A percentile compares a stretch with the other conserved stretches of the same genome.
These are phyloP conservation scores for Solanum chmielewskii DNA, from an alignment of 257 asterid species.

Conservation along the genomic window DNA sequence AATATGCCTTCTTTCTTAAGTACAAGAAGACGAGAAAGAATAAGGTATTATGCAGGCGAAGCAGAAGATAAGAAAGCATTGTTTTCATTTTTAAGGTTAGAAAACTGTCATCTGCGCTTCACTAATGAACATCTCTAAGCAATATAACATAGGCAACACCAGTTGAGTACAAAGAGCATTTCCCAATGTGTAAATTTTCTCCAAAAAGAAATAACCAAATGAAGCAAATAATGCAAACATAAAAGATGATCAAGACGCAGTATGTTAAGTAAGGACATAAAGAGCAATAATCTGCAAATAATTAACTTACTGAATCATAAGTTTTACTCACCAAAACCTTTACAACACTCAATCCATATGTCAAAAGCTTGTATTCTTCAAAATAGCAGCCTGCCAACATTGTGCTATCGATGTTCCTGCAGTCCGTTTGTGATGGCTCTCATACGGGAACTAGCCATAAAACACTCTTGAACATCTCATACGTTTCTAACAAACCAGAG, in stretches of 20 bases:
- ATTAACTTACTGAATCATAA: not conserved
- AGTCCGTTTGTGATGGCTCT: not conserved
- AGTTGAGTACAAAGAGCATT: not conserved
- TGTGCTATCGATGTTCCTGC: not conserved
- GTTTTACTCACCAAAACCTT: not conserved
- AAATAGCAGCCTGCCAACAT: not conserved
- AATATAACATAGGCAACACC: not conserved
- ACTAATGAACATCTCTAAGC: not conserved
- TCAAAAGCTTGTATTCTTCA: not conserved
- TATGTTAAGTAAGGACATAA: not conserved
- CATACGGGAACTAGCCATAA: not conserved
- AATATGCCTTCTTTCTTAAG: not conserved
- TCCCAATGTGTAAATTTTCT: not conserved
- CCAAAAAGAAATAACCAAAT: not conserved
- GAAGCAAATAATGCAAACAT: not conserved
- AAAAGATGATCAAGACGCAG: not conserved
- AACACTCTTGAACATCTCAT: not conserved
- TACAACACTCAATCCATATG: not conserved
- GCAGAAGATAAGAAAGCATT: not conserved
- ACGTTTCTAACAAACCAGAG: not conserved
- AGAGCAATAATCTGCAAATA: not conserved
- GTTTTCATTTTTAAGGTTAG: not conserved
- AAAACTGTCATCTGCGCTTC: not conserved
- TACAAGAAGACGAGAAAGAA: not conserved
- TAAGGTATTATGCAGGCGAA: not conserved